A percentile compares a stretch with the other conserved stretches of the same genome.
Evolutionary conservation across 345 rosid genomes (phyloP).

Genomic region (Salix brachista): DNA sequence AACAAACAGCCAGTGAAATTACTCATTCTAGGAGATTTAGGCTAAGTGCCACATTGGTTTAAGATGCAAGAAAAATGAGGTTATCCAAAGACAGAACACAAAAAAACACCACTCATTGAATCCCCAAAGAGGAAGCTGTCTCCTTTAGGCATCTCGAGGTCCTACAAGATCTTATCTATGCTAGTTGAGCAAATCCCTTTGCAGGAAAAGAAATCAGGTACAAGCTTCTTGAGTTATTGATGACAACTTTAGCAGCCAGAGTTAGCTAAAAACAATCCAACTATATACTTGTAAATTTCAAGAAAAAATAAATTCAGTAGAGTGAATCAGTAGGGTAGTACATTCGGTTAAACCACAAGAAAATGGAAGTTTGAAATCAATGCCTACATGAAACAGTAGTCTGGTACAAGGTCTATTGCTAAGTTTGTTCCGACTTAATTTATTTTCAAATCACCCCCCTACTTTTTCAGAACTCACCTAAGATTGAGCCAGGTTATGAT

Average conservation of each 20-base stretch:
- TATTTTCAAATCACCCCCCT: neutral
- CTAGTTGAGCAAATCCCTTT: neutral
- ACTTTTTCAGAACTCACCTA: slow-evolving; percentile 41
- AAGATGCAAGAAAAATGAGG: neutral
- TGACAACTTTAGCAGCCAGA: neutral
- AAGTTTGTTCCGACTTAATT: too few relatives aligned
- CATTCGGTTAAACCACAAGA: too few relatives aligned
- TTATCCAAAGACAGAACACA: neutral
- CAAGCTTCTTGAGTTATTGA: neutral
- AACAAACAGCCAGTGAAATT: neutral
- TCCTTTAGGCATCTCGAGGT: neutral
- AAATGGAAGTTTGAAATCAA: neutral
- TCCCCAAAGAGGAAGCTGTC: neutral
- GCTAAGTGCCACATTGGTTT: neutral
- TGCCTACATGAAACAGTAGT: too few relatives aligned
- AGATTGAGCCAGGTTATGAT: slow-evolving; percentile 83
- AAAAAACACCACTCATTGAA: neutral
- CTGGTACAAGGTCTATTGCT: too few relatives aligned
- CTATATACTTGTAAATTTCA: too few relatives aligned
- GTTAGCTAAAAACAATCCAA: too few relatives aligned
- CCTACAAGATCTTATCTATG: neutral
- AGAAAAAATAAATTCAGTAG: too few relatives aligned
- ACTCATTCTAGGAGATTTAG: neutral
- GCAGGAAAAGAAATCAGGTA: neutral
- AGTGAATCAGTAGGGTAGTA: too few relatives aligned